These are phyloP conservation scores for Lipomyces kockii DNA, from an alignment of 805 yeast genomes.

Conservation along the genomic window DNA sequence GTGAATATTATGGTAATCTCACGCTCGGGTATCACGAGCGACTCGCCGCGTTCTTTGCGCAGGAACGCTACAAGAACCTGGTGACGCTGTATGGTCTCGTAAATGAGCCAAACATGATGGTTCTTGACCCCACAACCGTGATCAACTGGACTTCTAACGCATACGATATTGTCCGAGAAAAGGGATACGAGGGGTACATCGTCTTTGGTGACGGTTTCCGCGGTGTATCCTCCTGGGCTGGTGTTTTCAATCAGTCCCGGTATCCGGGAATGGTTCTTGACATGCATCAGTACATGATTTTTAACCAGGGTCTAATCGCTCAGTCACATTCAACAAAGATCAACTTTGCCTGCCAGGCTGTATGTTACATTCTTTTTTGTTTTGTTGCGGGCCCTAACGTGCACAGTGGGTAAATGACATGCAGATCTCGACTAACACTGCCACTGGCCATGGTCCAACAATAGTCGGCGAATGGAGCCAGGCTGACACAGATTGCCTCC, in stretches of 20 bases:
- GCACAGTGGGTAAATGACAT: constrained; percentile 55
- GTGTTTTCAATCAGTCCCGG: constrained; percentile 51
- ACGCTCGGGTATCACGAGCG: constrained; percentile 60
- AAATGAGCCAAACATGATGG: constrained; percentile 67
- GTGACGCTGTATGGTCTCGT: constrained; percentile 79
- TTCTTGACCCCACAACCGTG: constrained; percentile 63
- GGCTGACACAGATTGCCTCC: constrained; percentile 84
- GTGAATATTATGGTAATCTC: constrained; percentile 47
- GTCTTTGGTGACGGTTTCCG: constrained; percentile 81
- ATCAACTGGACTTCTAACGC: constrained; percentile 60
- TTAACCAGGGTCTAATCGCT: constrained; percentile 46
- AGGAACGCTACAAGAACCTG: constrained; percentile 62
- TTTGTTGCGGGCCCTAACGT: background rate
- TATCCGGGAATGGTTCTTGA: constrained; percentile 74
- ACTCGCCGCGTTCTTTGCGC: constrained; percentile 67
- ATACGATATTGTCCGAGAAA: constrained; percentile 60
- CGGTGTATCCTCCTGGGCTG: constrained; percentile 64
- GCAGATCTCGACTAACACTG: constrained; percentile 57
- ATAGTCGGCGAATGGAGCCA: constrained; percentile 84
- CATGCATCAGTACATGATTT: constrained; percentile 86
- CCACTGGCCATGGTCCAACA: constrained; percentile 65
- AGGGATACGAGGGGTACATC: constrained; percentile 53
- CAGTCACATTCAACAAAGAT: constrained; percentile 44
- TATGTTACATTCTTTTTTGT: background rate
- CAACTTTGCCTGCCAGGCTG: constrained; percentile 47